Evolutionary conservation across 139 green algal genomes (phyloP).

Genomic region (Marvania coccoides): DNA sequence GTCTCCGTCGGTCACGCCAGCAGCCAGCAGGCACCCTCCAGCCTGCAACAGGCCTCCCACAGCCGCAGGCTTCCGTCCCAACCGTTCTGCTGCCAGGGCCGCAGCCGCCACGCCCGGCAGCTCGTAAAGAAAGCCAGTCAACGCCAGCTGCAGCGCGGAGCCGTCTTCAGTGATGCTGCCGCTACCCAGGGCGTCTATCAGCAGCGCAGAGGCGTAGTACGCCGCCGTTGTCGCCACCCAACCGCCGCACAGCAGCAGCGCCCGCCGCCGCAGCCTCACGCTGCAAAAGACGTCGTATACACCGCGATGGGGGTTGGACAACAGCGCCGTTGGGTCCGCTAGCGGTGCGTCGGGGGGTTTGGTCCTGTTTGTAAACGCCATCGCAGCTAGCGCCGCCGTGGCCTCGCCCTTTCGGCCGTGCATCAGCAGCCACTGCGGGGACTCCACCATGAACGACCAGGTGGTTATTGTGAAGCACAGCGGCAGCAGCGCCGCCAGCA

Average conservation of each 20-base stretch:
- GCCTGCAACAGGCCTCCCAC: slow-evolving; percentile 13
- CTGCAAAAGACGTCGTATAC: slow-evolving; percentile 26
- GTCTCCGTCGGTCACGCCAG: not conserved
- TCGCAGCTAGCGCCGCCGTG: slow-evolving; percentile 29
- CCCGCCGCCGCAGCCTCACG: slow-evolving; percentile 21
- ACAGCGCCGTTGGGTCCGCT: slow-evolving; percentile 8
- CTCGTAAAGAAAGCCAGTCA: slow-evolving; percentile 30
- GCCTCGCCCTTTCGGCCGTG: slow-evolving; percentile 48
- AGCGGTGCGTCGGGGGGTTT: slow-evolving; percentile 42
- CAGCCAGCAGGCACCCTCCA: slow-evolving; percentile 10
- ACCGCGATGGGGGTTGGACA: slow-evolving; percentile 19
- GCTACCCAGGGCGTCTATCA: not conserved
- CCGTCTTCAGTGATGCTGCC: not conserved
- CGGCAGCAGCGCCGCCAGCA: slow-evolving; percentile 19
- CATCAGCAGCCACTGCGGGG: slow-evolving; percentile 48
- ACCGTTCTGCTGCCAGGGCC: slow-evolving; percentile 17
- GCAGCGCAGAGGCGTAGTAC: slow-evolving; percentile 7
- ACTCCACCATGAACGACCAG: slow-evolving; percentile 43
- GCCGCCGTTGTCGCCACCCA: slow-evolving; percentile 1
- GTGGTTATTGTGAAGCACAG: slow-evolving; percentile 15
- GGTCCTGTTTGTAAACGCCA: slow-evolving; percentile 44
- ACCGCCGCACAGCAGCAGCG: slow-evolving; percentile 5
- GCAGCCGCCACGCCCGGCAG: slow-evolving; percentile 11
- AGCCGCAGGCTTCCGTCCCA: slow-evolving; percentile 28
- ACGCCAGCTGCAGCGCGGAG: slow-evolving; percentile 19